Evolutionary conservation across 371 early-diverging fungal species (phyloP), one percentile per base, ranked within the genome.

Genomic region (Syncephalastrum monosporum): DNA sequence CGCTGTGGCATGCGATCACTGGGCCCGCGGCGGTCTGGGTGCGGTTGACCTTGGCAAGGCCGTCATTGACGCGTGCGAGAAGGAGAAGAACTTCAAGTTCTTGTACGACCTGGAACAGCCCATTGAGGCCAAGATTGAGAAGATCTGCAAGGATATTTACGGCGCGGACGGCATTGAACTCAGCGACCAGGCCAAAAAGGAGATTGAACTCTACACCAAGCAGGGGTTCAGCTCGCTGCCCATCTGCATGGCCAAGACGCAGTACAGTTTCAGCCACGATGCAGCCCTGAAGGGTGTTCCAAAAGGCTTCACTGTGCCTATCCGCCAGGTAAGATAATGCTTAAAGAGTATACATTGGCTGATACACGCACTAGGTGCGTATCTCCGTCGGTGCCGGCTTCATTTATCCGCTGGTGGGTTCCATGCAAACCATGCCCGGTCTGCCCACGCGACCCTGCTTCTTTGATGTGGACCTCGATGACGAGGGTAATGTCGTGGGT

Each of bases 211-310:
- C 5, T 95, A 92, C 72, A 91, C 91, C 33, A 68, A 76, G 25
- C 89, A 90, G 79, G 95, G 95, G 23, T 96, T 92, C 75, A 82
- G 69, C 41, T 70, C 86, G 15, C 72, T 96, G 61, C 97, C 97
- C 1, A 92, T 98, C 52, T 98, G 98, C 75, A 96, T 98, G 98
- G 97, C 98, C 58, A 98, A 98, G 84, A 98, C 98, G 6, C 97
- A 96, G 67, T 83, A 92, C 65, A 87, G 87, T 49, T 83, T 98
- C 60, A 92, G 94, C 43, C 93, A 93, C 53, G 92, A 96, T 63
- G 91, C 96, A 7, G 86, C 82, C 33, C 78, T 91, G 50, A 98
- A 98, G 83, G 89, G 91, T 56, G 97, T 92, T 0, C 98, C 98
- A 5, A 87, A 87, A 27, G 95, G 91, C 71, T 97, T 98, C 68